phyloP scores from a whole-genome alignment of 345 rosid species.

The Alliaria petiolata region DNA sequence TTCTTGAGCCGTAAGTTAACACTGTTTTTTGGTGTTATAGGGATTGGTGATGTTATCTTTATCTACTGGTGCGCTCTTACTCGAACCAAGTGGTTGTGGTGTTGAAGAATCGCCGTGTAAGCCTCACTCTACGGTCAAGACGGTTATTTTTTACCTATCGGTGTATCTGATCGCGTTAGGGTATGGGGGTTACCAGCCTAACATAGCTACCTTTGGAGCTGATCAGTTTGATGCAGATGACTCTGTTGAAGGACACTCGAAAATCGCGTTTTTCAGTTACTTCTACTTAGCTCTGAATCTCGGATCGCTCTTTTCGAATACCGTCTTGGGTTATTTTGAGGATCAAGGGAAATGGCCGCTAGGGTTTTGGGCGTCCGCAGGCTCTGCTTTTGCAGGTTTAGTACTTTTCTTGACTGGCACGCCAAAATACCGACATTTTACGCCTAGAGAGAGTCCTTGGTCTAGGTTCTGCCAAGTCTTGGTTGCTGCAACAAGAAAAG shows the following conservation, averaged over 20 bases:
- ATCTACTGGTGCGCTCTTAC: conserved; percentile 49
- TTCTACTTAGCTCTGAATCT: conserved; percentile 89
- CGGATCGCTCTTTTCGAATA: conserved; percentile 91
- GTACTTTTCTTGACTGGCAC: conserved; percentile 70
- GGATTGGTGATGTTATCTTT: conserved; percentile 68
- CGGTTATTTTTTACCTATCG: conserved; percentile 59
- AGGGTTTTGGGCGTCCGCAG: conserved; percentile 87
- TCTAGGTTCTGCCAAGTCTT: conserved; percentile 75
- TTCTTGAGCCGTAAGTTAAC: conserved; percentile 20
- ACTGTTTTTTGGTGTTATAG: conserved; percentile 30
- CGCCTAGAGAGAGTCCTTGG: conserved; percentile 77
- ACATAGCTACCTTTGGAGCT: conserved; percentile 90
- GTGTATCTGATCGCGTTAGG: conserved; percentile 83
- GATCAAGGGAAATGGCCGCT: conserved; percentile 79
- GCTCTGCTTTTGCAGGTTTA: conserved; percentile 68
- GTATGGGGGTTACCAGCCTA: conserved; percentile 95
- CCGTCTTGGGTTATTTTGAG: conserved; percentile 81
- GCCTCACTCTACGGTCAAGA: conserved; percentile 52
- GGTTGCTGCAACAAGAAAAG: conserved; percentile 67
- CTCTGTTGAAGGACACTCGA: conserved; percentile 72
- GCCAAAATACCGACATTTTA: conserved; percentile 70
- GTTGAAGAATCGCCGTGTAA: conserved; percentile 55
- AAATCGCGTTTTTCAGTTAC: conserved; percentile 87
- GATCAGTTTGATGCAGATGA: conserved; percentile 95
- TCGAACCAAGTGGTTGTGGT: conserved; percentile 81